Evolutionary conservation across 345 rosid species (phyloP), one percentile per base, ranked within the genome.

Genomic region (Lagerstroemia speciosa): DNA sequence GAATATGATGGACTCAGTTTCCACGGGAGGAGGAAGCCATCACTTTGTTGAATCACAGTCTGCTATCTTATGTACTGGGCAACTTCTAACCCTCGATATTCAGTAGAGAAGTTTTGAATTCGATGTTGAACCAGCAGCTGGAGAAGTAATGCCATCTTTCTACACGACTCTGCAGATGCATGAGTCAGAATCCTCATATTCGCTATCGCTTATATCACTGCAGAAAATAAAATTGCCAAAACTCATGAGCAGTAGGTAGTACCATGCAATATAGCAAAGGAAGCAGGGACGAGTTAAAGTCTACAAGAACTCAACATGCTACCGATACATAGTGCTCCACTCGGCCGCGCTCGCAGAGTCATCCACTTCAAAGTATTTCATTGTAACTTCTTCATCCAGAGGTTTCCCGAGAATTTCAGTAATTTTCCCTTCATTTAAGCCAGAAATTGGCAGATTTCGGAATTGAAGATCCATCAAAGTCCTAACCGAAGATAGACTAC

Each of bases 91-190:
- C 50, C 50, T 3, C 16, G 3, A 45, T 45, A 5, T 14, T 45
- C 50, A 45, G 17, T 19, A 11, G 19, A 15, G 15, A 45, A 1
- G 16, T 11, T 45, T 15, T 2, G 15, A 45, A 3, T 45, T 19
- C n/a, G n/a, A n/a, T n/a, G n/a, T n/a, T n/a, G n/a, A n/a, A n/a
- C n/a, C n/a, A n/a, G n/a, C n/a, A n/a, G n/a, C n/a, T n/a, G n/a
- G n/a, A n/a, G n/a, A n/a, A 19, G 50, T 14, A 45, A 11, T 1
- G 17, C 3, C 14, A 45, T 45, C 50, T 45, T 19, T 45, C 50
- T 61, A 61, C 65, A 61, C 30, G 32, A 61, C 5, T 20, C 16
- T 61, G 65, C 65, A 61, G 36, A 30, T 29, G 33, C 65, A 61
- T 9, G 65, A 24, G 30, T 61, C 65, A 14, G 27, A 24, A 32